phyloP scores from a whole-genome alignment of 148 eudicot species.

The Rheum nobile region DNA sequence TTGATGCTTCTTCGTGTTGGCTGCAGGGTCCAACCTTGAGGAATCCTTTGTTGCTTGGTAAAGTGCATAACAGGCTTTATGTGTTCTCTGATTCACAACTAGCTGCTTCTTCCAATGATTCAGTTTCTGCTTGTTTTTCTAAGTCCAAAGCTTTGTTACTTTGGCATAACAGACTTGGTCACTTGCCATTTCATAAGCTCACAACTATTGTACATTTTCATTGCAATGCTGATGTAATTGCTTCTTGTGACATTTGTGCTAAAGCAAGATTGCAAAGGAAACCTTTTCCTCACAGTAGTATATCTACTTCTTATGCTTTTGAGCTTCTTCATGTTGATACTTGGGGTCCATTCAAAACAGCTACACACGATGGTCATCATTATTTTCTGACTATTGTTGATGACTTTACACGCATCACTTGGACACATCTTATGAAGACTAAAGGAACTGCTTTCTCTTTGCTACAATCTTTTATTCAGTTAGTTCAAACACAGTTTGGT shows the following conservation, averaged over 20 bases:
- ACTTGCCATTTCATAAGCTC: background rate
- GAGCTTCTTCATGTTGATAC: background rate
- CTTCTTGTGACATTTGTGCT: background rate
- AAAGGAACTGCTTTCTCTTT: background rate
- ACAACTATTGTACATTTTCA: background rate
- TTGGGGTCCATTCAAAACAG: background rate
- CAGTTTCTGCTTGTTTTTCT: background rate
- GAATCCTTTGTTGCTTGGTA: background rate
- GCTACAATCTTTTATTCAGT: background rate
- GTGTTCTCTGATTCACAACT: no score
- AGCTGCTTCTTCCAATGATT: no score
- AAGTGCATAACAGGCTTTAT: background rate
- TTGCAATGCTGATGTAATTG: background rate
- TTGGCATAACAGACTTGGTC: background rate
- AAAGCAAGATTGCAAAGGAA: background rate
- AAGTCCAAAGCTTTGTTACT: background rate
- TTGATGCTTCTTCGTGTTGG: background rate
- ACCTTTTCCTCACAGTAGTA: background rate
- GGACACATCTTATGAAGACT: background rate
- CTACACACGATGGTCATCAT: background rate
- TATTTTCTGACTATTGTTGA: slow-evolving; percentile 7
- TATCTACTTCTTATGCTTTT: background rate
- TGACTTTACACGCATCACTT: background rate
- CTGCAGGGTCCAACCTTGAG: background rate
- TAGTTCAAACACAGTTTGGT: background rate